Conservation (phyloP, 2,329 filamentous ascomycete genomes). For the Scortechinia acanthostroma region DNA sequence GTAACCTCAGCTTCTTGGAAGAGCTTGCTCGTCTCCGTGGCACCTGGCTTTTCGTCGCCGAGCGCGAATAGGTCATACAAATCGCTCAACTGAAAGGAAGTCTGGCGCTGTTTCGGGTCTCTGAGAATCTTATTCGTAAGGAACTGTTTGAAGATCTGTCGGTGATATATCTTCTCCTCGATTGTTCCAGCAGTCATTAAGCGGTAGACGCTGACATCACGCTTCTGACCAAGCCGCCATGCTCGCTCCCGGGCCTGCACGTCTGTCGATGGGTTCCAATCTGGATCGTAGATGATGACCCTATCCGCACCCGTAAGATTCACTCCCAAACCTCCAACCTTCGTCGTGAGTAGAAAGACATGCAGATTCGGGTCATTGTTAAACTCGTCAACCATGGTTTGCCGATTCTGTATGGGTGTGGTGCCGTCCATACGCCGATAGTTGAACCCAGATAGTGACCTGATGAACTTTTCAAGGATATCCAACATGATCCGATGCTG, state of each 20-base stretch:
- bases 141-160: constrained; percentile 98
- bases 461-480: constrained; percentile 79
- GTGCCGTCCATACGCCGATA: constrained; percentile 90
- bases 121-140: constrained; percentile 92
- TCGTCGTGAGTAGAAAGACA: constrained; percentile 88
- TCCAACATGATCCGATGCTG: constrained; percentile 94
- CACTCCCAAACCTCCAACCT: constrained; percentile 86
- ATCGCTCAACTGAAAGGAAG: constrained; percentile 83
- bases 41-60: constrained; percentile 51
- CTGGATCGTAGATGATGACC: constrained; percentile 96
- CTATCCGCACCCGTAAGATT: constrained; percentile 92
- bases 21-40: constrained; percentile 70
- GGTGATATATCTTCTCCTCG: constrained; percentile 97
- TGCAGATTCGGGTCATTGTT: constrained; percentile 75
- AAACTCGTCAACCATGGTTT: constrained; percentile 85
- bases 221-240: constrained; percentile 91
- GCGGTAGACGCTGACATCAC: constrained; percentile 89
- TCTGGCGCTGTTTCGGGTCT: constrained; percentile 80
- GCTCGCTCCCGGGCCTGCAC: constrained; percentile 90
- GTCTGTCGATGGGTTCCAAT: constrained; percentile 97
- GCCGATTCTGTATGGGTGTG: constrained; percentile 81
- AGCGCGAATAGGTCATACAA: constrained; percentile 86
- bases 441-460: constrained; percentile 57
- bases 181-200: constrained; percentile 98
- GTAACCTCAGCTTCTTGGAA: constrained; percentile 81